phyloP scores from a whole-genome alignment of 192 early-diverging fungal genomes.

The Dispira simplex region DNA sequence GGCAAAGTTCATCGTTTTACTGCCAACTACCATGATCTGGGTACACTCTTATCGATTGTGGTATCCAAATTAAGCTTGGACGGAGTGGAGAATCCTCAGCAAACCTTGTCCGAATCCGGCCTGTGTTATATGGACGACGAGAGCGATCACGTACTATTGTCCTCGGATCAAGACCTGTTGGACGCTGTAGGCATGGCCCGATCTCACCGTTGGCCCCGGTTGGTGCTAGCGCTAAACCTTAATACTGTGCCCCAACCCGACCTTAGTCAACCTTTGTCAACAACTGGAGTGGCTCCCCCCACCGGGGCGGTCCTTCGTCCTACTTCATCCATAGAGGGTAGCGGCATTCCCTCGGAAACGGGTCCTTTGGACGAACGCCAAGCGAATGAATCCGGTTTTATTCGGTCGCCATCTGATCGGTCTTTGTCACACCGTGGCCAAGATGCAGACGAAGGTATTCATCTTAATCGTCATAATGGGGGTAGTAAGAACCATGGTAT shows the following conservation, averaged over 20 bases:
- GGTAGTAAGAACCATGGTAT: constrained; percentile 1
- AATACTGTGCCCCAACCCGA: constrained; percentile 14
- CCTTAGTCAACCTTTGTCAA: constrained; percentile 14
- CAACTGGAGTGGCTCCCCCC: not conserved
- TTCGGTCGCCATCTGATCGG: not conserved
- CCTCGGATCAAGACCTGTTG: constrained; percentile 55
- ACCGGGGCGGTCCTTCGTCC: too few species aligned
- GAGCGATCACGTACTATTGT: constrained; percentile 68
- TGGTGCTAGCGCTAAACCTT: constrained; percentile 47
- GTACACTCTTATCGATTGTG: constrained; percentile 34
- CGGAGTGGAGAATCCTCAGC: constrained; percentile 28
- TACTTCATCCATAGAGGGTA: too few species aligned
- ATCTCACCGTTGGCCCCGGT: constrained; percentile 55
- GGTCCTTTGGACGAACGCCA: too few species aligned
- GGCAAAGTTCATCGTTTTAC: constrained; percentile 65
- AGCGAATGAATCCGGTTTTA: too few species aligned
- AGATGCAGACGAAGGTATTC: too few species aligned
- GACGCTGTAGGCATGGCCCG: constrained; percentile 74
- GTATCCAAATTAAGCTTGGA: constrained; percentile 41
- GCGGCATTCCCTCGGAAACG: too few species aligned
- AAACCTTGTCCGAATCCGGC: constrained; percentile 28
- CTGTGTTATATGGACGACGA: constrained; percentile 88
- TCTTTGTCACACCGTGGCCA: not conserved
- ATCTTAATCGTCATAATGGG: too few species aligned
- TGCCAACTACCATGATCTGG: constrained; percentile 32